phyloP scores from a whole-genome alignment of 2,329 filamentous ascomycete genomes.

The Penicillium sp. region DNA sequence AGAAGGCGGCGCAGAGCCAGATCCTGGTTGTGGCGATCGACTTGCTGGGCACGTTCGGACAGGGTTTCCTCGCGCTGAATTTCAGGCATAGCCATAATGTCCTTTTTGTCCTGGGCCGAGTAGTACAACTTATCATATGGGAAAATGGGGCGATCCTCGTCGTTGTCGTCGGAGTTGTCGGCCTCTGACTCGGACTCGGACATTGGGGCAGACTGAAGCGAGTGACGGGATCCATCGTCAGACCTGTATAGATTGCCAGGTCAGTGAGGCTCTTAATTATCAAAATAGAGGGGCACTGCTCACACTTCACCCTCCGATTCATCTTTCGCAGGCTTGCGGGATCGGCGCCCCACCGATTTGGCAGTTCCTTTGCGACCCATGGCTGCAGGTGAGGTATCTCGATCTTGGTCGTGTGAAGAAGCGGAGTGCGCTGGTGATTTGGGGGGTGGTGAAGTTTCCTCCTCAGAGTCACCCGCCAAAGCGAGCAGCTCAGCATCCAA shows the following conservation, averaged over 20 bases:
- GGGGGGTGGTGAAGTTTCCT: conserved; percentile 54
- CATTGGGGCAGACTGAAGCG: conserved; percentile 81
- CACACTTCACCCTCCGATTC: conserved; percentile 84
- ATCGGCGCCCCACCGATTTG: conserved; percentile 34
- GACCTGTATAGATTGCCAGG: conserved; percentile 53
- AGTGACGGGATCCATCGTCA: conserved; percentile 67
- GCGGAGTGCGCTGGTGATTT: conserved; percentile 54
- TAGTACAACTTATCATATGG: conserved; percentile 86
- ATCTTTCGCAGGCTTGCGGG: conserved; percentile 56
- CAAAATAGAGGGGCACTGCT: conserved; percentile 43
- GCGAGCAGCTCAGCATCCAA: conserved; percentile 92
- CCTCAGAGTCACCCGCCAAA: conserved; percentile 70
- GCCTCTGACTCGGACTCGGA: conserved; percentile 83
- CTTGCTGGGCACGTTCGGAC: conserved; percentile 79
- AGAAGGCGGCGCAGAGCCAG: conserved; percentile 76
- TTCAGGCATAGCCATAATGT: conserved; percentile 84
- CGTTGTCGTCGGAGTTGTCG: conserved; percentile 54
- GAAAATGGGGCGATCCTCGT: conserved; percentile 58
- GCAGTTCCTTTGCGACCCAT: conserved; percentile 51
- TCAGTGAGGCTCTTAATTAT: conserved; percentile 12
- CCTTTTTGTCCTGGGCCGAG: conserved; percentile 69
- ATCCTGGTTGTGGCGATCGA: conserved; percentile 79
- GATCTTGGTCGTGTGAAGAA: conserved; percentile 51
- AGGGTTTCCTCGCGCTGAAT: conserved; percentile 88
- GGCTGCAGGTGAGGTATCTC: conserved; percentile 34